These are phyloP conservation scores for Rhodotorula babjevae DNA, from an alignment of 768 basidiomycete genomes.

Conservation along the genomic window DNA sequence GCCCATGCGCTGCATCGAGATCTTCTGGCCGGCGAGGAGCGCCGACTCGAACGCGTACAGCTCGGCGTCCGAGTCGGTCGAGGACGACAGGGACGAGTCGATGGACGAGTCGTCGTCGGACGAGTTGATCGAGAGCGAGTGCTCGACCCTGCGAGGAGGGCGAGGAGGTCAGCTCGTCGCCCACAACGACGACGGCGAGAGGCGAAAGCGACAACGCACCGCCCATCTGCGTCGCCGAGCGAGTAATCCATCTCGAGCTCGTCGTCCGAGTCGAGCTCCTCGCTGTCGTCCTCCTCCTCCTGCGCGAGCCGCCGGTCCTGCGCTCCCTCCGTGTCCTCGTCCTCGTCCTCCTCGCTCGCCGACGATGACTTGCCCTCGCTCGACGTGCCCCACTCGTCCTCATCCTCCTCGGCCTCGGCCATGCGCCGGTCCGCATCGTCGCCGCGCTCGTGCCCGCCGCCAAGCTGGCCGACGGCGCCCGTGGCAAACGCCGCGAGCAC, in stretches of 20 bases:
- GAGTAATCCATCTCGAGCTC: conserved; percentile 33
- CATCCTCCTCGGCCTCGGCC: not conserved
- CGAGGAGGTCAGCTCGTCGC: not conserved
- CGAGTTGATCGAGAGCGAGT: conserved; percentile 22
- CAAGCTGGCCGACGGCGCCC: conserved; percentile 6
- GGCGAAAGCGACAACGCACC: not conserved
- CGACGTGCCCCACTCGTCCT: conserved; percentile 2
- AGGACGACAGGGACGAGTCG: conserved; percentile 31
- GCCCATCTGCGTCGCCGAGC: conserved; percentile 28
- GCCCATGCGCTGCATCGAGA: conserved; percentile 25
- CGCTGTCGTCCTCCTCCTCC: conserved; percentile 28
- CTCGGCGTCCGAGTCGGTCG: conserved; percentile 24
- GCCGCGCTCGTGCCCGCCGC: conserved; percentile 11
- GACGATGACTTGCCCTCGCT: not conserved
- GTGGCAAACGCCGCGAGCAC: conserved; percentile 19
- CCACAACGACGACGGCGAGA: not conserved
- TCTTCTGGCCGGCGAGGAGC: conserved; percentile 23
- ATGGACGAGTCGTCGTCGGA: conserved; percentile 1
- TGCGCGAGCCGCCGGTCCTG: conserved; percentile 1
- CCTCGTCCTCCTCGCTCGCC: conserved; percentile 1
- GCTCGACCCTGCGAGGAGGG: conserved; percentile 18
- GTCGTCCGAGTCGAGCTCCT: conserved; percentile 25
- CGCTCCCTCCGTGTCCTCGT: conserved; percentile 18
- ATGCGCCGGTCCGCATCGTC: conserved; percentile 1
- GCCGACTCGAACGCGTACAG: conserved; percentile 23